Evolutionary conservation across 2,329 filamentous ascomycete species (phyloP).

Genomic region (Xylariaceae sp.): DNA sequence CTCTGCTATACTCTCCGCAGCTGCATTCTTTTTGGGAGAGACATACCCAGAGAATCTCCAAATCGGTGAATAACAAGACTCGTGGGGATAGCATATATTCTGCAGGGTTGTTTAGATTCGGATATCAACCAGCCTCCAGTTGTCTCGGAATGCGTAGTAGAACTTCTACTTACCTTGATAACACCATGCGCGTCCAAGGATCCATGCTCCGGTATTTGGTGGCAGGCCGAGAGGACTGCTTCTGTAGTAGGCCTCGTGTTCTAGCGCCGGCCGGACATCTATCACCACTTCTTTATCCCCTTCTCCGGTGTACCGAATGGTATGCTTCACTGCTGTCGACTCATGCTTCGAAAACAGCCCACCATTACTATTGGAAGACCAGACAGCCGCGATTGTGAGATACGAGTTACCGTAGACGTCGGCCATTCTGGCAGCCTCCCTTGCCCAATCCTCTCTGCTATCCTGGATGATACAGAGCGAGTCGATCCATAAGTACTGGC

Average conservation of each 20-base stretch:
- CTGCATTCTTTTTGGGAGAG: conserved; percentile 12
- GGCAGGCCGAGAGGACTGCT: conserved; percentile 15
- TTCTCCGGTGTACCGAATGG: not conserved
- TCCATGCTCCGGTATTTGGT: conserved; percentile 2
- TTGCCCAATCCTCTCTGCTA: conserved; percentile 17
- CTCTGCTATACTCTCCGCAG: conserved; percentile 16
- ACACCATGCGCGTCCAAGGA: conserved; percentile 20
- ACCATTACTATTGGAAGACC: conserved; percentile 15
- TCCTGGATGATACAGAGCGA: conserved; percentile 3
- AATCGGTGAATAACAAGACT: conserved; percentile 19
- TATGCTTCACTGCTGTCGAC: conserved; percentile 6
- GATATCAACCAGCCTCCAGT: not conserved
- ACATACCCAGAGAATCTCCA: conserved; percentile 21
- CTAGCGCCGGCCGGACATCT: conserved; percentile 16
- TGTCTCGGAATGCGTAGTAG: not conserved
- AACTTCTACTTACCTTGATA: conserved; percentile 15
- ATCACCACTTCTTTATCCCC: not conserved
- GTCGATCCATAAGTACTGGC: conserved; percentile 21
- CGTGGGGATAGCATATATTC: conserved; percentile 20
- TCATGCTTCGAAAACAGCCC: conserved; percentile 18
- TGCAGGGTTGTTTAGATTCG: not conserved
- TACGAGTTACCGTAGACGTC: conserved; percentile 19
- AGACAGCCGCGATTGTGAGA: conserved; percentile 17
- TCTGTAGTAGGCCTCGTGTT: conserved; percentile 17
- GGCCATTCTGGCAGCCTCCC: conserved; percentile 18